Conservation (phyloP, 768 basidiomycete genomes). For the Boletus insuetus region DNA sequence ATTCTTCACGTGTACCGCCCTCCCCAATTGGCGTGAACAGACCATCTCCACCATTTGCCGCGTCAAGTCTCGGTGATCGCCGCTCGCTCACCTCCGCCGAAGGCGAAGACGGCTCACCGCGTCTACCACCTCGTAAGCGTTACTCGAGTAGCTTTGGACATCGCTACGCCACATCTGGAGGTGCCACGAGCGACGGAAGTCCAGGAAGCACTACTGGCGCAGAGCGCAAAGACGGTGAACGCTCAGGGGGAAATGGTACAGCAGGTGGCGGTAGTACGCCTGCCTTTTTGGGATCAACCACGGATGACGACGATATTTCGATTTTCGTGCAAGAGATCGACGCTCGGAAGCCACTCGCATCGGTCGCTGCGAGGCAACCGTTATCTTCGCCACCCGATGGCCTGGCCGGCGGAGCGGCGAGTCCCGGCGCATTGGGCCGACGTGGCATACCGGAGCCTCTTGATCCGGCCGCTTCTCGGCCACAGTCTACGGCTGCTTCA, state of each 20-base stretch:
- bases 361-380: constrained; percentile 16
- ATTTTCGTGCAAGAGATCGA: constrained; percentile 78
- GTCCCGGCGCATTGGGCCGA: constrained; percentile 2
- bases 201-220: constrained; percentile 14
- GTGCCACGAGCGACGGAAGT: constrained; percentile 39
- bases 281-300: constrained; percentile 46
- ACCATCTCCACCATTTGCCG: constrained; percentile 41
- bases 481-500: background rate
- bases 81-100: constrained; percentile 37
- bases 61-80: constrained; percentile 43
- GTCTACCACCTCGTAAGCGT: constrained; percentile 45
- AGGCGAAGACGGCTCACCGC: constrained; percentile 32
- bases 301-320: constrained; percentile 77
- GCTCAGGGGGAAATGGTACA: constrained; percentile 19
- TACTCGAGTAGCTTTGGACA: constrained; percentile 81
- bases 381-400: background rate
- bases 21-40: constrained; percentile 37
- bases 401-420: constrained; percentile 3
- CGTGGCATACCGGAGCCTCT: background rate
- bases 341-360: constrained; percentile 56
- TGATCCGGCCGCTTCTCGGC: constrained; percentile 1
- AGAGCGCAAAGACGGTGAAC: constrained; percentile 24
- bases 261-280: constrained; percentile 23
- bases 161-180: constrained; percentile 49
- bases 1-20: constrained; percentile 41